Conservation (phyloP, 108 stramenopile species). For the Pseudonitzschia delicatissima region DNA sequence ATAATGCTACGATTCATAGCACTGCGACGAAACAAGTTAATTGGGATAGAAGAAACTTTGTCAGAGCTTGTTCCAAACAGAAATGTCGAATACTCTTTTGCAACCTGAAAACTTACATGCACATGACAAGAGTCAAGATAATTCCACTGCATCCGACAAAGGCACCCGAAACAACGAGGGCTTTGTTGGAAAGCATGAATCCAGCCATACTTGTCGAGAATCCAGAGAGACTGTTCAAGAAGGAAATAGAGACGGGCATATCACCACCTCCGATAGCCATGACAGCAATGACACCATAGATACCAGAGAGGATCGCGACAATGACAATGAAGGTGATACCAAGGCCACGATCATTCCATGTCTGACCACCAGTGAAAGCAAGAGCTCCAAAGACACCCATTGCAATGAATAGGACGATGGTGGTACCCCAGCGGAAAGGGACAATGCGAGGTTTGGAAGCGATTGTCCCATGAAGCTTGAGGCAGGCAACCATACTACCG, state of each 20-base stretch:
- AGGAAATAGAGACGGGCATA: conserved; percentile 86
- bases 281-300: conserved; percentile 63
- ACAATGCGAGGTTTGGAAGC: conserved; percentile 50
- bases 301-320: conserved; percentile 49
- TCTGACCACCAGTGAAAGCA: conserved; percentile 35
- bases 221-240: conserved; percentile 83
- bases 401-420: conserved; percentile 43
- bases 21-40: conserved; percentile 9
- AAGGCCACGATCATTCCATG: conserved; percentile 49
- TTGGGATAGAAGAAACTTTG: background rate
- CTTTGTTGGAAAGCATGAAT: conserved; percentile 83
- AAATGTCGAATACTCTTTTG: background rate
- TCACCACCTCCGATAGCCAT: conserved; percentile 70
- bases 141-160: conserved; percentile 85
- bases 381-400: conserved; percentile 47
- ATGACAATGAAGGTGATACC: conserved; percentile 43
- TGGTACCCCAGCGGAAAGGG: conserved; percentile 58
- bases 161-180: conserved; percentile 76
- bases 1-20: conserved; percentile 83
- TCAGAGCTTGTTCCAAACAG: background rate
- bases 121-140: conserved; percentile 86
- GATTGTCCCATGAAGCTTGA: conserved; percentile 73
- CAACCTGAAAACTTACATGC: conserved; percentile 32
- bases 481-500: conserved; percentile 76
- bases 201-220: conserved; percentile 86